These are phyloP conservation scores for Lactifluus subvellereus DNA, from an alignment of 768 basidiomycete species.

Conservation along the genomic window DNA sequence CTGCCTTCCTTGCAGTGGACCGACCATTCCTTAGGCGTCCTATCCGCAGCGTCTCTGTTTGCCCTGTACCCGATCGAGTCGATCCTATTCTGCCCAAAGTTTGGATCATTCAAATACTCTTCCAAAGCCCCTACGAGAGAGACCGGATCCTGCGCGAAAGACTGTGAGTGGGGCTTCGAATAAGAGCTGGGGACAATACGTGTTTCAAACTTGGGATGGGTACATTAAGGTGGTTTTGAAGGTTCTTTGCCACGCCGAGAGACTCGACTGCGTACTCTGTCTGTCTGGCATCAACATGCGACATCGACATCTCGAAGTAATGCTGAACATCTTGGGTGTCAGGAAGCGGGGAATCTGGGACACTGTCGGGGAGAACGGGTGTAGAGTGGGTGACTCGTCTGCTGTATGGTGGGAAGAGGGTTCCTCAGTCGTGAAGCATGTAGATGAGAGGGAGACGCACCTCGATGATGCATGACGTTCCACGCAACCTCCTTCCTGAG, in stretches of 20 bases:
- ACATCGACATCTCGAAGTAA: conserved; percentile 93
- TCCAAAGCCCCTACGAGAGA: conserved; percentile 90
- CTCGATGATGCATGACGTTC: too few species aligned
- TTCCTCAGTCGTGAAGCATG: too few species aligned
- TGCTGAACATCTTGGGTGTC: conserved; percentile 41
- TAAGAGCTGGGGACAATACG: conserved; percentile 37
- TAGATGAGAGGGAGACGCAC: too few species aligned
- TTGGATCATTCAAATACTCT: conserved; percentile 93
- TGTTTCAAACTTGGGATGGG: conserved; percentile 93
- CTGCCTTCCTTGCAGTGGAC: conserved; percentile 26
- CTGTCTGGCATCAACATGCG: conserved; percentile 83
- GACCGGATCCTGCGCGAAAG: conserved; percentile 67
- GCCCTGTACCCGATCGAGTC: conserved; percentile 64
- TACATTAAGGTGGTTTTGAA: conserved; percentile 90
- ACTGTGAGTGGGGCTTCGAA: not conserved
- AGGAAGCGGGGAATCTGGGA: too few species aligned
- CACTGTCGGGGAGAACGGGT: too few species aligned
- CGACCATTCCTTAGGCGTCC: conserved; percentile 27
- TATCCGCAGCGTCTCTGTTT: conserved; percentile 64
- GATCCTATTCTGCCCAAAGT: conserved; percentile 90
- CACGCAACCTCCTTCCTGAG: too few species aligned
- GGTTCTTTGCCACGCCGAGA: conserved; percentile 84
- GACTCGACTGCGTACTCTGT: conserved; percentile 92
- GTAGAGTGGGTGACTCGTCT: too few species aligned
- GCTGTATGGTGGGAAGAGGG: too few species aligned